These are phyloP conservation scores for Dactylellina sp. DNA, from an alignment of 2,329 filamentous ascomycete species.

Conservation along the genomic window DNA sequence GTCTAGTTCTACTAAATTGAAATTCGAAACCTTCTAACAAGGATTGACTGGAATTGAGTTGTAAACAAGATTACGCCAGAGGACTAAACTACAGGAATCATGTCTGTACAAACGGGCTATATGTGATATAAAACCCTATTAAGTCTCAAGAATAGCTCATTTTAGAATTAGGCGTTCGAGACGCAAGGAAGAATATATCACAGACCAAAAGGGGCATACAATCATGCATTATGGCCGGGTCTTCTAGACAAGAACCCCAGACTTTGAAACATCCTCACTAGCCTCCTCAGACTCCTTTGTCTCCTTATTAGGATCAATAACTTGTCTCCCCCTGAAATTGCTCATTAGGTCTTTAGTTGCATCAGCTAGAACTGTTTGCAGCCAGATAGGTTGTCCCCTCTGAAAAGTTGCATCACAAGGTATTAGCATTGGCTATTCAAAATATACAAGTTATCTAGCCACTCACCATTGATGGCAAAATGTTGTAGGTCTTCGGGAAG, in stretches of 20 bases:
- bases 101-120: too few species aligned
- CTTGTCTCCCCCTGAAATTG: slow-evolving; percentile 58
- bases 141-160: too few species aligned
- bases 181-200: too few species aligned
- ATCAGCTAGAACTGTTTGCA: slow-evolving; percentile 40
- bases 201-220: too few species aligned
- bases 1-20: too few species aligned
- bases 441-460: background rate
- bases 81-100: too few species aligned
- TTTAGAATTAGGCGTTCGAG: too few species aligned
- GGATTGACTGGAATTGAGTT: too few species aligned
- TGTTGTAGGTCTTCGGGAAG: slow-evolving; percentile 66
- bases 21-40: too few species aligned
- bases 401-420: background rate
- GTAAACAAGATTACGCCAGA: too few species aligned
- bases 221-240: too few species aligned
- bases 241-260: slow-evolving; percentile 40
- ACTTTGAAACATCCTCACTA: slow-evolving; percentile 50
- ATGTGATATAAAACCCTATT: too few species aligned
- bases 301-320: slow-evolving; percentile 53
- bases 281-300: slow-evolving; percentile 18
- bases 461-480: slow-evolving; percentile 65
- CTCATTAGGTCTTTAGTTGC: slow-evolving; percentile 53
- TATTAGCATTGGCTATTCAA: background rate
- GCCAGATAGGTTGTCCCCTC: slow-evolving; percentile 60